Base-by-base conservation (phyloP, 805 yeast genomes). In the Lachancea kluyveri region DNA sequence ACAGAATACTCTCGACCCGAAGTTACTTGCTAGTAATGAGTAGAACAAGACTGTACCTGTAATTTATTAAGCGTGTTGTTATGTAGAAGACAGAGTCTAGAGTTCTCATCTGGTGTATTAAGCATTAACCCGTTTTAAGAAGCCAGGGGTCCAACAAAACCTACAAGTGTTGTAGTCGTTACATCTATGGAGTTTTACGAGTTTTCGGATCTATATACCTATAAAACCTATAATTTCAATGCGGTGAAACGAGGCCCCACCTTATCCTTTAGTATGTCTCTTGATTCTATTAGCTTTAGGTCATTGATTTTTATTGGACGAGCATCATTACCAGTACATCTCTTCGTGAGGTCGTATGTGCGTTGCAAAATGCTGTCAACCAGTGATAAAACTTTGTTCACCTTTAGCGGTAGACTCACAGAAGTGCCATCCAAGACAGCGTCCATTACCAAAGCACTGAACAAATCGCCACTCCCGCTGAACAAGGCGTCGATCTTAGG, bases 401-500 rank as follows among this genome's bases (percentile, higher is more conserved):
- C 43, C 2, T 76, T 62, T 0, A 41, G 37, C 0, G 35, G 33
- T n/a, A 43, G 35, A 3, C 36, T 30, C 8, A 24, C 40, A 7
- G 23, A 20, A 14, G 17, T 35, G 18, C 49, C 50, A 42, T 60
- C 53, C 35, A 60, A 60, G 40, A 68, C 67, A 2, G 63, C 54
- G 42, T 79, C 72, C 3, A 79, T 65, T 12, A 81, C 41, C 10
- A 82, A 48, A 1, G 79, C 86, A 3, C 77, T 64, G 51, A 81
- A 79, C 11, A 82, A 55, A 50, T 82, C 92, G 2, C 92, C 92
- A 36, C 83, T 71, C 1, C 92, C 92, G 24, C 75, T 77, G 50
- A 80, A 81, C 2, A 64, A 59, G 7, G 86, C 84, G 13, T 69
- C 59, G 8, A 81, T 70, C 42, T 60, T 57, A 4, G 65, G 60